Evolutionary conservation across 371 early-diverging fungal species (phyloP), one percentile per base, ranked within the genome.

Genomic region (Mucor ambiguus): DNA sequence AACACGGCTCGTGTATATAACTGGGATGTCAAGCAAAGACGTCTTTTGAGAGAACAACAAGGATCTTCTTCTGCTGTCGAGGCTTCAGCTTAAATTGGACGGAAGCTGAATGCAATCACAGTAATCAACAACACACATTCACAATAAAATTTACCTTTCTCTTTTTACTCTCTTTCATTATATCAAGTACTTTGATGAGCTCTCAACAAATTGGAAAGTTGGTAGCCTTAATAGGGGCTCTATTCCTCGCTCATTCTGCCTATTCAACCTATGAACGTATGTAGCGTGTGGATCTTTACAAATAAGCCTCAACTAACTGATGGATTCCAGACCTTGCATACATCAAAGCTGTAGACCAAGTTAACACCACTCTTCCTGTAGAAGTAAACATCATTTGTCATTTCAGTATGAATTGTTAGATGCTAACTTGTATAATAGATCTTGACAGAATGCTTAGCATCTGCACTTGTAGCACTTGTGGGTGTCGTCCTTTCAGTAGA

Each of bases 1-100:
- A 98, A 97, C 85, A 95, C 92, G 41, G 97, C 98, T 35, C 89
- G 98, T 22, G 95, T 97, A 29, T 97, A 96, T 79, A 98, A 98
- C 83, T 96, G 94, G 92, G 98, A 98, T 74, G 98, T 98, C 59
- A 96, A 95, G 79, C 85, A 89, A 68, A 84, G 96, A 64, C 87
- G 92, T 38, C 20, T 84, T 11, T 41, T 62, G 22, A 61, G 60
- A 63, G 87, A 85, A 37, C 72, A 85, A 62, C 74, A 79, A 62
- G 77, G 72, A 35, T 61, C 72, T 22, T 52, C 58, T 29, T 52
- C 58, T 38, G 58, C 63, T 49, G 58, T 58, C 14, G 64, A 58
- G 46, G 48, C 61, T 1, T 61, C 65, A 30, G 66, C 66, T 63
- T 68, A 68, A 63, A 24, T 41, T 16, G 32, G 5, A 26, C 54